Evolutionary conservation across 2,329 filamentous ascomycete genomes (phyloP).

Genomic region (Colletotrichum zoysiae): DNA sequence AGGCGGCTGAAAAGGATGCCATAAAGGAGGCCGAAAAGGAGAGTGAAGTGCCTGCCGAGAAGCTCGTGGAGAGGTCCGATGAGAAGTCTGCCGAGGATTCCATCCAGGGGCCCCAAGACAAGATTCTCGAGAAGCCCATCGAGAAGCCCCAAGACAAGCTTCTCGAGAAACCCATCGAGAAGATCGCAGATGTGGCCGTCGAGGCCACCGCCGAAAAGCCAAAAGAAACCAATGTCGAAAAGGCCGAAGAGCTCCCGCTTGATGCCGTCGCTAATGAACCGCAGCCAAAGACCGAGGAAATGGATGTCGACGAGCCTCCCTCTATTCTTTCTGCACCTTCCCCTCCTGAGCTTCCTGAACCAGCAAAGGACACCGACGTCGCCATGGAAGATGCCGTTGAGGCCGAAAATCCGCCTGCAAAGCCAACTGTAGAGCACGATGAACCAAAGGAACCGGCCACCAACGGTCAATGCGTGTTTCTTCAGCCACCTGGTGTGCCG

Average conservation of each 20-base stretch:
- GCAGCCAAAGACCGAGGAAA: slow-evolving; percentile 56
- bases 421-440: slow-evolving; percentile 7
- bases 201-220: slow-evolving; percentile 14
- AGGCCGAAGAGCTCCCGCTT: slow-evolving; percentile 7
- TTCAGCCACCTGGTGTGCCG: slow-evolving; percentile 36
- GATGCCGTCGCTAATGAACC: slow-evolving; percentile 25
- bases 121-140: neutral
- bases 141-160: slow-evolving; percentile 7
- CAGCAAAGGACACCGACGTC: slow-evolving; percentile 40
- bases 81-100: slow-evolving; percentile 1
- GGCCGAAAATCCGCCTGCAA: slow-evolving; percentile 46
- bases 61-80: neutral
- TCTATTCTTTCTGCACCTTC: slow-evolving; percentile 25
- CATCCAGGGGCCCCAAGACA: neutral
- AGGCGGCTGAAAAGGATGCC: neutral
- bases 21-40: neutral
- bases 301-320: slow-evolving; percentile 53
- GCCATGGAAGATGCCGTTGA: slow-evolving; percentile 42
- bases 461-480: slow-evolving; percentile 20
- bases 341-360: slow-evolving; percentile 7
- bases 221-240: slow-evolving; percentile 39
- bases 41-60: neutral
- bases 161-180: neutral
- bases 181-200: neutral
- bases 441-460: slow-evolving; percentile 19